phyloP scores from a whole-genome alignment of 2,329 filamentous ascomycete species.

The Fusarium sp. region DNA sequence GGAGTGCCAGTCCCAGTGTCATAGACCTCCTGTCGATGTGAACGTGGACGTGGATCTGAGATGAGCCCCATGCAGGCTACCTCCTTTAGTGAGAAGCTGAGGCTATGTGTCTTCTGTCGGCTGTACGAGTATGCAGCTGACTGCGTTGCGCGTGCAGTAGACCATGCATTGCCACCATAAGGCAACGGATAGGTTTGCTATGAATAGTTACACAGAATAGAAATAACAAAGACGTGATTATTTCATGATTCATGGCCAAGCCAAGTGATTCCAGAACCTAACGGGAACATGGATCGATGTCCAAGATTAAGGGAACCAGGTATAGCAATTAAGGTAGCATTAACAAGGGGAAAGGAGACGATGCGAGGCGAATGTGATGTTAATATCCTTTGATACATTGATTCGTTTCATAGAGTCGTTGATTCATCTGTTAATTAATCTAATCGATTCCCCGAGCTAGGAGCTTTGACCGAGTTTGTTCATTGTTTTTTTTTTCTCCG shows the following conservation, averaged over 20 bases:
- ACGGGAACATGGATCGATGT: conserved; percentile 17
- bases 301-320: conserved; percentile 7
- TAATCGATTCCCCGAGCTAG: conserved; percentile 3
- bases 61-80: conserved; percentile 12
- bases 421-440: conserved; percentile 1
- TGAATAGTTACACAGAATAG: background rate
- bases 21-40: background rate
- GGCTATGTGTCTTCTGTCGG: conserved; percentile 15
- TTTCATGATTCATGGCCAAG: conserved; percentile 20
- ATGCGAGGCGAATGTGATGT: conserved; percentile 2
- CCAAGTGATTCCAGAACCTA: conserved; percentile 15
- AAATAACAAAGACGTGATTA: conserved; percentile 8
- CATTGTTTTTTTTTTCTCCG: conserved; percentile 19
- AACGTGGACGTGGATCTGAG: conserved; percentile 18
- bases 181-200: background rate
- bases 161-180: conserved; percentile 15
- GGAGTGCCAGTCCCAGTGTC: conserved; percentile 1
- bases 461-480: conserved; percentile 12
- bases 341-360: conserved; percentile 21
- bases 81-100: background rate
- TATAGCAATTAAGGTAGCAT: conserved; percentile 14
- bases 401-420: conserved; percentile 16
- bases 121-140: background rate
- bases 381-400: conserved; percentile 10
- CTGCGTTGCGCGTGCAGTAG: conserved; percentile 1